Conservation (phyloP, 78 protist species). For the Chrysochromulina tobinii region DNA sequence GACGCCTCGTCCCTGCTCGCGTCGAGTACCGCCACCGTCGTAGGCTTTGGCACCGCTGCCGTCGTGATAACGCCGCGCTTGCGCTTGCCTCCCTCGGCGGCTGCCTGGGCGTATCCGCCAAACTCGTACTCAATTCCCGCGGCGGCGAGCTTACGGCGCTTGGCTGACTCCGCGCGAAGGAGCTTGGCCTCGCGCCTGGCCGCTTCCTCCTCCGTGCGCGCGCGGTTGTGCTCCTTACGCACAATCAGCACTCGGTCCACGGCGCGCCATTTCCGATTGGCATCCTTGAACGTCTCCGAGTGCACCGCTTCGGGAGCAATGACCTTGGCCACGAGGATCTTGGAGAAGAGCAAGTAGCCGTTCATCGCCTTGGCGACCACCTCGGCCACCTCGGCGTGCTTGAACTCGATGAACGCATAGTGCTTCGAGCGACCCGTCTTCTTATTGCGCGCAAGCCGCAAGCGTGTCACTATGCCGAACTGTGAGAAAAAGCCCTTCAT, state of each 20-base stretch:
- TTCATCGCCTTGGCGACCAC: constrained; percentile 76
- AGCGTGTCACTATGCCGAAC: constrained; percentile 72
- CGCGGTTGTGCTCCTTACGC: neutral
- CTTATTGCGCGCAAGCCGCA: constrained; percentile 55
- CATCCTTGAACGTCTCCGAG: neutral
- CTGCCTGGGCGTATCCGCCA: neutral
- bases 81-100: too few species aligned
- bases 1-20: too few species aligned
- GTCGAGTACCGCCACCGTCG: too few species aligned
- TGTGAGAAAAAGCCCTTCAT: constrained; percentile 75
- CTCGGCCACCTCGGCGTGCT: constrained; percentile 63
- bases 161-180: neutral
- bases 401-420: constrained; percentile 80
- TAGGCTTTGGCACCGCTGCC: too few species aligned
- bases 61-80: too few species aligned
- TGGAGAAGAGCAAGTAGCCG: constrained; percentile 63
- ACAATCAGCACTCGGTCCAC: neutral
- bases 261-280: neutral
- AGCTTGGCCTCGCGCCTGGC: neutral
- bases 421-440: constrained; percentile 51
- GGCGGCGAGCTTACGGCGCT: neutral
- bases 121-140: constrained; percentile 29
- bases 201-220: neutral
- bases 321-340: constrained; percentile 1
- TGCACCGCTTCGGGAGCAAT: neutral